Percentiles rank a stretch among this genome's conserved stretches.
phyloP scores from a whole-genome alignment of 179 eudicot genomes.

The Pouteria campechiana region DNA sequence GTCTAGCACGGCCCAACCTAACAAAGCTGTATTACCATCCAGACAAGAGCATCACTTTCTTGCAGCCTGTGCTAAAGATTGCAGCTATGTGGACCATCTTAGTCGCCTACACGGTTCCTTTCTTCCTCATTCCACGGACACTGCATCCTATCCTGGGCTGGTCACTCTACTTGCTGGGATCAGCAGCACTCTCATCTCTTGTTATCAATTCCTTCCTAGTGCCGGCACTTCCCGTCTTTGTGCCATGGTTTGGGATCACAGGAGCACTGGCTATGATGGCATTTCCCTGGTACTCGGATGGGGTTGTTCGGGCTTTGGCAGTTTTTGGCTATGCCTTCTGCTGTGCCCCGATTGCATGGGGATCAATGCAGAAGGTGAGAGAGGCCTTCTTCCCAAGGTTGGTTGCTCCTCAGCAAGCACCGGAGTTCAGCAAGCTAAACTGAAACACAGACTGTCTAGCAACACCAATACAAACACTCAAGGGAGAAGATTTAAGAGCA shows the following conservation, averaged over 20 bases:
- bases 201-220: slow-evolving; percentile 48
- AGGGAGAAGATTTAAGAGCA: too few species aligned
- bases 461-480: too few species aligned
- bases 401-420: slow-evolving; percentile 35
- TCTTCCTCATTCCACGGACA: slow-evolving; percentile 64
- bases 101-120: slow-evolving; percentile 56
- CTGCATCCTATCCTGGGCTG: slow-evolving; percentile 77
- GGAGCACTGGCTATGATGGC: slow-evolving; percentile 76
- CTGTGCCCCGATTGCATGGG: slow-evolving; percentile 53
- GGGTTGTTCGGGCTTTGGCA: slow-evolving; percentile 58
- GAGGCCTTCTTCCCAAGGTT: slow-evolving; percentile 71
- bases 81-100: slow-evolving; percentile 50
- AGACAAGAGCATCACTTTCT: slow-evolving; percentile 37
- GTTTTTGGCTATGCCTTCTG: slow-evolving; percentile 61
- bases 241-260: slow-evolving; percentile 54
- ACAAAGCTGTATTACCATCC: slow-evolving; percentile 56
- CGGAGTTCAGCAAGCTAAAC: slow-evolving; percentile 56
- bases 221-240: slow-evolving; percentile 45
- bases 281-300: slow-evolving; percentile 65
- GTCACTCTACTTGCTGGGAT: slow-evolving; percentile 68
- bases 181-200: slow-evolving; percentile 42
- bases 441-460: too few species aligned
- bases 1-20: slow-evolving; percentile 56
- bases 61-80: slow-evolving; percentile 40
- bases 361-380: slow-evolving; percentile 34